Conservation (phyloP, 805 yeast genomes). For the Spathaspora girioi region DNA sequence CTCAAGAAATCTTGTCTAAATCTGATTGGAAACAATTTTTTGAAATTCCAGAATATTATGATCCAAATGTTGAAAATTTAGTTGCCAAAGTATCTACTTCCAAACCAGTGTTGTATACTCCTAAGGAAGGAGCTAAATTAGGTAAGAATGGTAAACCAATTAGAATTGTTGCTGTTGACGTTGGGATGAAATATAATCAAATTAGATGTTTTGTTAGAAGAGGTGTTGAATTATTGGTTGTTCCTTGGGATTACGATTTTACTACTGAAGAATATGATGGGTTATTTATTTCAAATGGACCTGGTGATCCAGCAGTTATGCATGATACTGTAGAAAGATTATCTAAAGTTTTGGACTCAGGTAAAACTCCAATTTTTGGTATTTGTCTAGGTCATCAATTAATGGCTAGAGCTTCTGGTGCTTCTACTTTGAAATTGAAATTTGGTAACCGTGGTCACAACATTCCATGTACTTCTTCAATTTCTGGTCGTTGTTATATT, state of each 20-base stretch:
- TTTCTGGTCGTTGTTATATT: constrained; percentile 94
- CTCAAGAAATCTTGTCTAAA: constrained; percentile 30
- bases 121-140: constrained; percentile 50
- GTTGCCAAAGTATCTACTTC: constrained; percentile 86
- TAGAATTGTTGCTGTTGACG: constrained; percentile 88
- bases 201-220: constrained; percentile 93
- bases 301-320: constrained; percentile 96
- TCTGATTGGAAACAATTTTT: constrained; percentile 59
- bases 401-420: constrained; percentile 93
- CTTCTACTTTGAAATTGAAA: constrained; percentile 84
- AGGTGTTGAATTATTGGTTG: constrained; percentile 94
- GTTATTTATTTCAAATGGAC: constrained; percentile 95
- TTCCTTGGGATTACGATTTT: constrained; percentile 93
- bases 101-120: constrained; percentile 73
- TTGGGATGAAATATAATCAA: constrained; percentile 97
- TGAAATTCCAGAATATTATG: constrained; percentile 82
- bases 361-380: constrained; percentile 90
- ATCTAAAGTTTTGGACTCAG: constrained; percentile 52
- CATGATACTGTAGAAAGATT: constrained; percentile 61
- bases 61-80: constrained; percentile 87
- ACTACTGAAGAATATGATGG: constrained; percentile 85
- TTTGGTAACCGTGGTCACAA: constrained; percentile 99
- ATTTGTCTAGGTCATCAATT: constrained; percentile 98
- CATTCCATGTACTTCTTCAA: constrained; percentile 88
- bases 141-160: constrained; percentile 72